These are phyloP conservation scores for Jaltomata sinuosa DNA, from an alignment of 257 asterid genomes.

Conservation along the genomic window DNA sequence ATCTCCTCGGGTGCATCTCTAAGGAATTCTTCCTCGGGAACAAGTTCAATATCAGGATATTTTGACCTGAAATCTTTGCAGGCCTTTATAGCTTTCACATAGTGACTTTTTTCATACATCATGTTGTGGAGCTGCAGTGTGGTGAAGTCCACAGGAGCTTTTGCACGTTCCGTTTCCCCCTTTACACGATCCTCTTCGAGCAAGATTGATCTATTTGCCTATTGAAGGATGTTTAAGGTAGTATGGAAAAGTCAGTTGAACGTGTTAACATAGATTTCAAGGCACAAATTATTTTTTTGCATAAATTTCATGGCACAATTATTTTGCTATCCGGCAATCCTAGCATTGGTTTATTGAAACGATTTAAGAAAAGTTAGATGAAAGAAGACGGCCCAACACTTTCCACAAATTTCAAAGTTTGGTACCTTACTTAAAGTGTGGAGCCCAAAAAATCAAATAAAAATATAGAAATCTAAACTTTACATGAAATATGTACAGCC, in stretches of 20 bases:
- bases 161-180: conserved; percentile 84
- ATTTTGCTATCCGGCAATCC: neutral
- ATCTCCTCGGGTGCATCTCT: conserved; percentile 78
- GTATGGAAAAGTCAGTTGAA: neutral
- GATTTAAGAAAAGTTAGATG: neutral
- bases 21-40: conserved; percentile 81
- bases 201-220: conserved; percentile 96
- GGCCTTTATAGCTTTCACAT: conserved; percentile 89
- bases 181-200: conserved; percentile 88
- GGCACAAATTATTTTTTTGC: neutral
- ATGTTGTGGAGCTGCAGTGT: conserved; percentile 93
- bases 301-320: neutral
- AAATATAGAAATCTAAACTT: neutral
- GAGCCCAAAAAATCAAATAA: neutral
- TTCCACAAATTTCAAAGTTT: neutral
- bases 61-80: conserved; percentile 95
- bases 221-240: conserved; percentile 11
- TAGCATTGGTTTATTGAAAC: neutral
- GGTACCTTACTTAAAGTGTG: neutral
- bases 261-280: neutral
- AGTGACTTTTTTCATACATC: conserved; percentile 96
- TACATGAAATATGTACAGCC: neutral
- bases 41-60: conserved; percentile 80
- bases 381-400: neutral
- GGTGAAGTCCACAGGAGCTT: conserved; percentile 79